Percentiles rank a stretch among this genome's conserved stretches.
Conservation (phyloP, 192 early-diverging fungal genomes). For the Coemansia sp. region DNA sequence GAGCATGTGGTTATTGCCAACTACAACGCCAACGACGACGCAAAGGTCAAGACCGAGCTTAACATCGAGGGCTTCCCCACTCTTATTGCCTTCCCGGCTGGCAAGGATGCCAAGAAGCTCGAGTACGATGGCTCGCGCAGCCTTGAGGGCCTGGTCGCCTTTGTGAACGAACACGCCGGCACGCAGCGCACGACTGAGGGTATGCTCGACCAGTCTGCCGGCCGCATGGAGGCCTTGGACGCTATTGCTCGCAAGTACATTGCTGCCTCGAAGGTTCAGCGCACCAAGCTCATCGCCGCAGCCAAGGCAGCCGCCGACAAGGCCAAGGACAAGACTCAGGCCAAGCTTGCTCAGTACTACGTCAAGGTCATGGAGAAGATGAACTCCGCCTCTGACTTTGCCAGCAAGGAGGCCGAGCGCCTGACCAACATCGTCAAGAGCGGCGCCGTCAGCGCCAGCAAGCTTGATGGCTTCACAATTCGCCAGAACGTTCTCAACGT, state of each 20-base stretch:
- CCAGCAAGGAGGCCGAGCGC: slow-evolving; percentile 78
- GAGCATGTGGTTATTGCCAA: slow-evolving; percentile 85
- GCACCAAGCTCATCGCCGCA: slow-evolving; percentile 54
- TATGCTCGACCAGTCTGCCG: slow-evolving; percentile 62
- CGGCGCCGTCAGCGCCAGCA: slow-evolving; percentile 67
- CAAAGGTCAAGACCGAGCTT: slow-evolving; percentile 64
- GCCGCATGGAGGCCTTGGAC: slow-evolving; percentile 42
- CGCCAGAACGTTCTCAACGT: slow-evolving; percentile 82
- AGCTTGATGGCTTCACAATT: slow-evolving; percentile 84
- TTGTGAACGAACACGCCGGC: slow-evolving; percentile 83
- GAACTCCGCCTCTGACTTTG: slow-evolving; percentile 67
- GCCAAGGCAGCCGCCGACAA: slow-evolving; percentile 54
- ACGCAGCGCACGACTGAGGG: slow-evolving; percentile 78
- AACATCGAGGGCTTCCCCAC: slow-evolving; percentile 87
- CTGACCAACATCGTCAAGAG: slow-evolving; percentile 75
- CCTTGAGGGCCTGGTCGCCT: slow-evolving; percentile 75
- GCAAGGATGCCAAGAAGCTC: slow-evolving; percentile 61
- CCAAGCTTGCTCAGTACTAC: slow-evolving; percentile 80
- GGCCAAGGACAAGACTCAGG: slow-evolving; percentile 47
- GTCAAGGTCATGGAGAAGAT: slow-evolving; percentile 92
- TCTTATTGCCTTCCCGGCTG: slow-evolving; percentile 81
- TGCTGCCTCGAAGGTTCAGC: slow-evolving; percentile 55
- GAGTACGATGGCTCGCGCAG: slow-evolving; percentile 75
- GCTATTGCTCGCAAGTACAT: slow-evolving; percentile 64
- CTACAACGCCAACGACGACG: slow-evolving; percentile 78